phyloP scores from a whole-genome alignment of 306 rosid genomes.

The Calophaca sinica region DNA sequence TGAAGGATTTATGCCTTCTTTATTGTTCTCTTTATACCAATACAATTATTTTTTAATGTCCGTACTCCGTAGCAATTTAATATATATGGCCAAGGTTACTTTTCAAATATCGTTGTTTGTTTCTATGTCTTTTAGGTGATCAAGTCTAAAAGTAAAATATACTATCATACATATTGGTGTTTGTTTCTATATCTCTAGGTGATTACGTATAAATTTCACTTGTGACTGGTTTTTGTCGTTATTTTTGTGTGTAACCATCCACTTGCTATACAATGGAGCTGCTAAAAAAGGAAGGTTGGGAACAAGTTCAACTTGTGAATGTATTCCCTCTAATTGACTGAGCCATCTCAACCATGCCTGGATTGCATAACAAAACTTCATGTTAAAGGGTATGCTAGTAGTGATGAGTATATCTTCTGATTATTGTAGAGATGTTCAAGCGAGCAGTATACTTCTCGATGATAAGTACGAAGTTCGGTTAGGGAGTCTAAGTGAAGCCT shows the following conservation, averaged over 20 bases:
- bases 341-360: slow-evolving; percentile 21
- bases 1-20: too few species aligned
- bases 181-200: slow-evolving; percentile 31
- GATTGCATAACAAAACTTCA: slow-evolving; percentile 18
- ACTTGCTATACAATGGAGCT: slow-evolving; percentile 17
- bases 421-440: slow-evolving; percentile 85
- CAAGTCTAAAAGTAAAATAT: slow-evolving; percentile 13
- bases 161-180: slow-evolving; percentile 7
- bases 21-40: too few species aligned
- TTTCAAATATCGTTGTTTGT: not conserved
- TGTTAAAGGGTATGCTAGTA: slow-evolving; percentile 24
- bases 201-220: not conserved
- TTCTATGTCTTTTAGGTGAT: not conserved
- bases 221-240: slow-evolving; percentile 19
- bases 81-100: slow-evolving; percentile 5
- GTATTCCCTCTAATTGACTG: slow-evolving; percentile 19
- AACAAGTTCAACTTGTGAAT: slow-evolving; percentile 17
- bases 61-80: not conserved
- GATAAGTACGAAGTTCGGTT: slow-evolving; percentile 94
- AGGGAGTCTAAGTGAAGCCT: slow-evolving; percentile 85
- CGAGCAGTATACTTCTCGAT: slow-evolving; percentile 93
- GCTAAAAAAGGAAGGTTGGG: slow-evolving; percentile 17
- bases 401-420: slow-evolving; percentile 49
- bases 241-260: slow-evolving; percentile 10
- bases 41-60: too few species aligned